Evolutionary conservation across 768 basidiomycete species (phyloP).

Genomic region (Serendipita vermifera): DNA sequence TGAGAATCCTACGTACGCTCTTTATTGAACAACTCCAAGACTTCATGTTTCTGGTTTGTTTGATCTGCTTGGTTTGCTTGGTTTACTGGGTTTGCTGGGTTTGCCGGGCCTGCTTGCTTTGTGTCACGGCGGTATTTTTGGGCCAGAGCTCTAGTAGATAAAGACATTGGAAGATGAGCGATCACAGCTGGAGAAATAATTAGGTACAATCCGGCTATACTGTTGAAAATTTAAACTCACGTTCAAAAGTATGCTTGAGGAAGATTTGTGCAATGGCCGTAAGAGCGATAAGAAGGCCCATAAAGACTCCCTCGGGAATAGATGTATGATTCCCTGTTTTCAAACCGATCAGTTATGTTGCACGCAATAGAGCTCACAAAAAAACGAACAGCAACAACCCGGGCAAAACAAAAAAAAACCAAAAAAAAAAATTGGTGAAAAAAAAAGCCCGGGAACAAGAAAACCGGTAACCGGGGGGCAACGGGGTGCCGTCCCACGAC

Average conservation of each 20-base stretch:
- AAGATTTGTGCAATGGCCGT: slow-evolving; percentile 27
- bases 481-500: too few species aligned
- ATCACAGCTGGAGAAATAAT: slow-evolving; percentile 31
- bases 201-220: slow-evolving; percentile 7
- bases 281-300: background rate
- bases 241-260: slow-evolving; percentile 28
- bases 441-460: background rate
- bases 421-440: background rate
- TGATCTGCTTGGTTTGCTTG: too few species aligned
- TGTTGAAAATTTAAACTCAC: slow-evolving; percentile 21
- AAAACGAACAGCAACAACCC: too few species aligned
- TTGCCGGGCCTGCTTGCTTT: too few species aligned
- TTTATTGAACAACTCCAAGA: too few species aligned
- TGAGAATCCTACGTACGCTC: too few species aligned
- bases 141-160: slow-evolving; percentile 43
- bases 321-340: background rate
- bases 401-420: slow-evolving; percentile 3
- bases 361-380: too few species aligned
- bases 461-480: background rate
- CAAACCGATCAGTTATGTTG: too few species aligned
- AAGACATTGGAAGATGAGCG: slow-evolving; percentile 45
- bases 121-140: too few species aligned
- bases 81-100: too few species aligned
- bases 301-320: slow-evolving; percentile 1
- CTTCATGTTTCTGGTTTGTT: too few species aligned